Percentiles rank a stretch among this genome's conserved stretches.
phyloP scores from a whole-genome alignment of 208 protist genomes.

The Wallacemonas sp. region DNA sequence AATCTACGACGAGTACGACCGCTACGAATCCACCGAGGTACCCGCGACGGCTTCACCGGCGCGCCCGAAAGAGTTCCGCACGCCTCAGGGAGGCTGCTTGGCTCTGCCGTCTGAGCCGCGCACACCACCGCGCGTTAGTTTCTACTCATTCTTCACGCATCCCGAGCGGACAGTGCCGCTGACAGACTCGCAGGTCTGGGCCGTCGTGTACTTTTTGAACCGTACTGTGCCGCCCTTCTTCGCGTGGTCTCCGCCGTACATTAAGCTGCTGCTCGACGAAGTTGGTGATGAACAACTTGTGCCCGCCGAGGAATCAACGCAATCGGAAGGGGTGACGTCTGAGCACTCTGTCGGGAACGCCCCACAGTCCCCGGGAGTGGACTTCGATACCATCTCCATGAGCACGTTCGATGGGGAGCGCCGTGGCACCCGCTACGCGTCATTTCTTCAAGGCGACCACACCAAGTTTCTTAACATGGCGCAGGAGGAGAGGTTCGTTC shows the following conservation, averaged over 20 bases:
- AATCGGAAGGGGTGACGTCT: neutral
- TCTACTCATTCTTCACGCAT: conserved; percentile 88
- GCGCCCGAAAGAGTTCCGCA: conserved; percentile 10
- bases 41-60: neutral
- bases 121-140: conserved; percentile 75
- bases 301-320: conserved; percentile 12
- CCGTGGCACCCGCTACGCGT: conserved; percentile 8
- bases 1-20: conserved; percentile 92
- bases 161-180: conserved; percentile 43
- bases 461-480: conserved; percentile 38
- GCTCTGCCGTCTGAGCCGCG: conserved; percentile 46
- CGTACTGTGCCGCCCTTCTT: conserved; percentile 63
- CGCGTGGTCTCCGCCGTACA: conserved; percentile 66
- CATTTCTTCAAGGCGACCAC: conserved; percentile 22
- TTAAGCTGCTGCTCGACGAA: conserved; percentile 82
- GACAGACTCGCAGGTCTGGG: conserved; percentile 84
- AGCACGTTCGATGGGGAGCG: neutral
- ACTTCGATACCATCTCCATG: neutral
- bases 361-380: neutral
- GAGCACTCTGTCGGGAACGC: neutral
- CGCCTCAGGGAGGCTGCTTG: conserved; percentile 7
- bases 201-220: conserved; percentile 79
- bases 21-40: conserved; percentile 33
- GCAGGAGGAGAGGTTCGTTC: conserved; percentile 45
- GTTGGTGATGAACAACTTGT: conserved; percentile 70